These are phyloP conservation scores for Pseudogymnoascus verrucosus DNA, from an alignment of 2,329 filamentous ascomycete species.

Conservation along the genomic window DNA sequence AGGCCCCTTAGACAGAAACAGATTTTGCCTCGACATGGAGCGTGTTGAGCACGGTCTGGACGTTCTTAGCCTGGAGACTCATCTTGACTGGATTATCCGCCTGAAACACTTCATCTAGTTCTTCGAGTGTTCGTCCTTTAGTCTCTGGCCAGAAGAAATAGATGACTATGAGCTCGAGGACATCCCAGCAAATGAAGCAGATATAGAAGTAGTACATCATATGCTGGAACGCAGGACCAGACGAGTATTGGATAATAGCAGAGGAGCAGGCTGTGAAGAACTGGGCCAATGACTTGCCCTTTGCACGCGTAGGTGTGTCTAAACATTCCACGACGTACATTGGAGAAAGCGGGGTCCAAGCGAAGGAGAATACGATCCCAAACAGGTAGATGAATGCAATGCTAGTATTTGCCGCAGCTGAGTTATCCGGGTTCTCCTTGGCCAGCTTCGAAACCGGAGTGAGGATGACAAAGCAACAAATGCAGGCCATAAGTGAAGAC, in stretches of 20 bases:
- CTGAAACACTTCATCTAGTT: conserved; percentile 20
- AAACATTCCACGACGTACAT: conserved; percentile 27
- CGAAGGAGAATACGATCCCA: no score
- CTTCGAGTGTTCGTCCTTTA: conserved; percentile 21
- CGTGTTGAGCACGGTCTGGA: conserved; percentile 35
- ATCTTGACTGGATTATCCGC: conserved; percentile 23
- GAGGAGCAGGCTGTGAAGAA: not conserved
- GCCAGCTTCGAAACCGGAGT: conserved; percentile 40
- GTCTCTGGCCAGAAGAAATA: conserved; percentile 28
- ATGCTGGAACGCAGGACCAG: not conserved
- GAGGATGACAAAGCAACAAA: conserved; percentile 40
- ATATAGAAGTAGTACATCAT: conserved; percentile 16
- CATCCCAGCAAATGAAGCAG: conserved; percentile 21
- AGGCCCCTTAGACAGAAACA: not conserved
- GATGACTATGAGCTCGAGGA: conserved; percentile 20
- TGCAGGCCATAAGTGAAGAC: conserved; percentile 38
- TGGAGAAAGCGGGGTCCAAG: no score
- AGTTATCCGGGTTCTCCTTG: conserved; percentile 30
- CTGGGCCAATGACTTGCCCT: not conserved
- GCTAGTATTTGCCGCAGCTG: conserved; percentile 13
- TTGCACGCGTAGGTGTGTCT: conserved; percentile 27
- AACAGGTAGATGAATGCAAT: no score
- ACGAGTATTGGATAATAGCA: not conserved
- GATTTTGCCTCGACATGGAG: not conserved
- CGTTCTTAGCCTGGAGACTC: conserved; percentile 23